These are phyloP conservation scores for Alternaria ethzedia DNA, from an alignment of 2,329 filamentous ascomycete genomes.

Conservation along the genomic window DNA sequence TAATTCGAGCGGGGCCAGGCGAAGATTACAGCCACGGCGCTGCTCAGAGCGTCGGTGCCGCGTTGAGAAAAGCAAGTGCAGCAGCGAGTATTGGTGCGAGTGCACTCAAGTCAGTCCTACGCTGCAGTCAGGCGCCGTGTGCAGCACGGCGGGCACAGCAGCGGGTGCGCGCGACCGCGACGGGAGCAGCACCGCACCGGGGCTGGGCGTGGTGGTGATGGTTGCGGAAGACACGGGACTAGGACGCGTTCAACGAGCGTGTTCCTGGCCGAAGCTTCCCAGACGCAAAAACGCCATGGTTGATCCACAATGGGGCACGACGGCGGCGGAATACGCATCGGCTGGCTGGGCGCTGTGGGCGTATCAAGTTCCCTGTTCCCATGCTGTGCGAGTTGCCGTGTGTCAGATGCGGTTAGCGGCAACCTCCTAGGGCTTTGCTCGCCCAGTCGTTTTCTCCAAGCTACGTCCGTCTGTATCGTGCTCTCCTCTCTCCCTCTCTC, in stretches of 20 bases:
- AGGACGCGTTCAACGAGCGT: conserved; percentile 39
- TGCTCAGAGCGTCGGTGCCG: conserved; percentile 15
- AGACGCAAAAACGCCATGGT: conserved; percentile 41
- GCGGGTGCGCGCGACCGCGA: conserved; percentile 12
- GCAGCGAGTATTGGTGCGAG: conserved; percentile 23
- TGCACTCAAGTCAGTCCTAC: conserved; percentile 15
- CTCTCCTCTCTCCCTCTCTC: conserved; percentile 36
- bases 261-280: conserved; percentile 41
- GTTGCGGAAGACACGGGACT: conserved; percentile 30
- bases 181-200: conserved; percentile 13
- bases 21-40: conserved; percentile 21
- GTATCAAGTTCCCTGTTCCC: conserved; percentile 35
- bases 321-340: conserved; percentile 18
- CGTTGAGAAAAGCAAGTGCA: conserved; percentile 19
- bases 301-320: conserved; percentile 27
- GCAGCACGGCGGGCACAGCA: conserved; percentile 9
- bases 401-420: conserved; percentile 26
- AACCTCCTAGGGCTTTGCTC: conserved; percentile 37
- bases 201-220: conserved; percentile 7
- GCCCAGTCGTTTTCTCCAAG: conserved; percentile 46
- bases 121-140: conserved; percentile 8
- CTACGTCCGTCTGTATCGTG: conserved; percentile 43
- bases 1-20: conserved; percentile 42
- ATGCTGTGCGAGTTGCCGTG: conserved; percentile 37
- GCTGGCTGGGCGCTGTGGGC: conserved; percentile 19